Conservation (phyloP, 192 early-diverging fungal species). For the Coemansia sp. region DNA sequence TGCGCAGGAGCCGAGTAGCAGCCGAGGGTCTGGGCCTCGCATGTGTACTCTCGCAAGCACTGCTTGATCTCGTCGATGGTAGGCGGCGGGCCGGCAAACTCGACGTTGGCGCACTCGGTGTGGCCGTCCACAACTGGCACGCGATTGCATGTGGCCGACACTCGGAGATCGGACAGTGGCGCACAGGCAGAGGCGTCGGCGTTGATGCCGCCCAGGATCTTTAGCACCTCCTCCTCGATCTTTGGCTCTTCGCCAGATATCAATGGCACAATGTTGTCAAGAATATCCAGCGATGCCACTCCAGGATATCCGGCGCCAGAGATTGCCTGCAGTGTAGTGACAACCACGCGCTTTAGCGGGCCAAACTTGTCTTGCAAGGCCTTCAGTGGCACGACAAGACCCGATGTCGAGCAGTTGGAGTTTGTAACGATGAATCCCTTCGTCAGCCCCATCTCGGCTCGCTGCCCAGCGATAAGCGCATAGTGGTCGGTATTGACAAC, state of each 20-base stretch:
- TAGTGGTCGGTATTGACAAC: conserved; percentile 90
- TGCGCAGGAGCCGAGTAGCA: conserved; percentile 81
- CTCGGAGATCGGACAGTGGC: conserved; percentile 61
- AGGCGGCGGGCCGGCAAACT: conserved; percentile 72
- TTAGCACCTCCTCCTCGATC: conserved; percentile 91
- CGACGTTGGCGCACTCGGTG: conserved; percentile 83
- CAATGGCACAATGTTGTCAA: conserved; percentile 94
- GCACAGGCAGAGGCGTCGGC: conserved; percentile 50
- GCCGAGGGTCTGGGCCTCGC: conserved; percentile 77
- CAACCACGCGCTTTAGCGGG: conserved; percentile 75
- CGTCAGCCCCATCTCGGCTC: conserved; percentile 56
- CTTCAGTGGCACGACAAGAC: conserved; percentile 86
- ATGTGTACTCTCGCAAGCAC: conserved; percentile 72
- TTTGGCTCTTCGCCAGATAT: conserved; percentile 97
- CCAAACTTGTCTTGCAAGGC: conserved; percentile 92
- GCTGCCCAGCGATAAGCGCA: conserved; percentile 76
- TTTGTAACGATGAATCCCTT: conserved; percentile 94
- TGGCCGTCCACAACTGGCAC: conserved; percentile 97
- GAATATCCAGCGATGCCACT: conserved; percentile 90
- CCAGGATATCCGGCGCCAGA: conserved; percentile 98
- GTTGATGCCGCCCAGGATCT: conserved; percentile 82
- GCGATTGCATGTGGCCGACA: conserved; percentile 95
- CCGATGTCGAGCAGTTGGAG: conserved; percentile 98
- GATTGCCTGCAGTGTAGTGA: conserved; percentile 94
- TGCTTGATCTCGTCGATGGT: conserved; percentile 73